Base-by-base conservation (phyloP, 371 early-diverging fungal genomes). In the Coemansia sp. region DNA sequence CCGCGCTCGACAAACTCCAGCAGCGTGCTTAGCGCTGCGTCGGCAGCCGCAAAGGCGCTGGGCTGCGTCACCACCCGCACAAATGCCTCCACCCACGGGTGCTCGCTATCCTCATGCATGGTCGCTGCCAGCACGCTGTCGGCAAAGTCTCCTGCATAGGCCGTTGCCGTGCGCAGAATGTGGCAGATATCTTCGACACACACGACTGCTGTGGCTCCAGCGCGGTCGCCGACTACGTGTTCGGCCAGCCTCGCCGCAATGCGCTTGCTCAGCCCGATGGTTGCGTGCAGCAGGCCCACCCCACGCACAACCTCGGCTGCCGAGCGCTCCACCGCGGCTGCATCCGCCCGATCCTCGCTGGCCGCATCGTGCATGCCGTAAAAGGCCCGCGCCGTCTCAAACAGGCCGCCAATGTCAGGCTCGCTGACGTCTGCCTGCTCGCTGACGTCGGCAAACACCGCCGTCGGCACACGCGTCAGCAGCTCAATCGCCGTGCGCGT, bases 401-500 rank as follows among this genome's bases (percentile, higher is more conserved):
- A 64, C 12, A 74, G 34, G 18, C 34, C 9, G 14, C 39, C 61
- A 3, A 32, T 9, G n/a, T 34, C 53, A 10, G 12, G 12, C 31
- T 46, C 51, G 31, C 40, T 33, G 53, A 11, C 18, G 31, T 50
- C 24, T 36, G 34, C 5, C 38, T 38, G 14, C 1, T 10, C 11
- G 24, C 29, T 24, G 12, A 16, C 29, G 16, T 32, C 58, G 3
- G 58, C 40, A 44, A 66, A 75, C 42, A 58, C 60, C 0, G 75
- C 34, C 39, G 62, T 55, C 4, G 72, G 75, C 12, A 75, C 62
- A 7, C 72, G 70, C 14, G 72, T 56, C 29, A 70, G 66, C 29
- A 70, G 55, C 50, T 75, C 75, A 29, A 71, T 60, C 14, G 72
- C 64, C 46, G 64, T 61, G 16, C 68, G 63, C 0, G 75, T 54